Percentiles rank a stretch among this genome's conserved stretches.
Conservation (phyloP, 2,329 filamentous ascomycete species). For the Bretziella fagacearum region DNA sequence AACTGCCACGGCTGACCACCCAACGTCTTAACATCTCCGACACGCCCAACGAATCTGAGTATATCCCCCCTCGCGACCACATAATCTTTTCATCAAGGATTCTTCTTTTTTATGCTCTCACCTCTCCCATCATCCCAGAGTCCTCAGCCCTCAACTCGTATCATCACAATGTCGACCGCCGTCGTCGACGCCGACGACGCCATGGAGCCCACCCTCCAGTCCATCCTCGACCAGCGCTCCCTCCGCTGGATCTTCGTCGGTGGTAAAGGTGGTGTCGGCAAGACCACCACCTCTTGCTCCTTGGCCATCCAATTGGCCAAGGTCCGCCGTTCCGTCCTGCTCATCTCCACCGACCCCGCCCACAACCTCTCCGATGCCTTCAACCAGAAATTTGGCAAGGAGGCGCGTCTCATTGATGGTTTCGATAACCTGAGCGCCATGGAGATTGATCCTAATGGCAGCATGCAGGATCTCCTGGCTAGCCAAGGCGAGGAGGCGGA, state of each 20-base stretch:
- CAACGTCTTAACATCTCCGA: not conserved
- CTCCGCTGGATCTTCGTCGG: slow-evolving; percentile 99
- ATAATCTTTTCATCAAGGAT: not conserved
- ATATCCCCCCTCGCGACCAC: not conserved
- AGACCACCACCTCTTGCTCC: slow-evolving; percentile 98
- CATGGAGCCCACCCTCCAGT: slow-evolving; percentile 84
- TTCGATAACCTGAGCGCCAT: slow-evolving; percentile 91
- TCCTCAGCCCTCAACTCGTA: not conserved
- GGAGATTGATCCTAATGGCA: slow-evolving; percentile 98
- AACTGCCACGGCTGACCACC: not conserved
- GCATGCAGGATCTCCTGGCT: slow-evolving; percentile 84
- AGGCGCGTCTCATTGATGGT: slow-evolving; percentile 79
- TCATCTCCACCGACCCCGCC: slow-evolving; percentile 95
- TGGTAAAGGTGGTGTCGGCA: slow-evolving; percentile 94
- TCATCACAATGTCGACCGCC: slow-evolving; percentile 25
- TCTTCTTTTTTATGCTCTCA: not conserved
- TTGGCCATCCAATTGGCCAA: slow-evolving; percentile 94
- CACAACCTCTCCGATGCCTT: slow-evolving; percentile 98
- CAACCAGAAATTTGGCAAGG: slow-evolving; percentile 98
- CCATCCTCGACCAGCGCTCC: slow-evolving; percentile 84
- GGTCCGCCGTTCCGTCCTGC: slow-evolving; percentile 83
- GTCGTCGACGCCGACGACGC: slow-evolving; percentile 41
- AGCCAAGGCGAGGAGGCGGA: slow-evolving; percentile 58
- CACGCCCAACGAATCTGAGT: not conserved
- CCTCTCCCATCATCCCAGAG: not conserved